phyloP scores from a whole-genome alignment of 2,329 filamentous ascomycete genomes.

The Claviceps africana region DNA sequence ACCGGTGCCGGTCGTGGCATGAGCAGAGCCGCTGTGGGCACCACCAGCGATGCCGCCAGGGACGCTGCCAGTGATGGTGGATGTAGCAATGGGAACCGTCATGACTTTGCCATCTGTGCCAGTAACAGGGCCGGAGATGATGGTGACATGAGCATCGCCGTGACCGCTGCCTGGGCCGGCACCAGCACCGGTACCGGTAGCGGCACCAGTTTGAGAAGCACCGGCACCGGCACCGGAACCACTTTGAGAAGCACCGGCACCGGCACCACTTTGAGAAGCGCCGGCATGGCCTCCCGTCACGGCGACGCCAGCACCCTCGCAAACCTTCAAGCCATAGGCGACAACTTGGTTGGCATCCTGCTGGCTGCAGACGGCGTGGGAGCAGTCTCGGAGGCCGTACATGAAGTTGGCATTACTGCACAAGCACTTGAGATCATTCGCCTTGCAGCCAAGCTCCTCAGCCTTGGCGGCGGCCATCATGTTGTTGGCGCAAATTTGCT shows the following conservation, averaged over 20 bases:
- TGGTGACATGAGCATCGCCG: constrained; percentile 13
- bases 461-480: constrained; percentile 32
- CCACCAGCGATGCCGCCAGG: too few relatives aligned
- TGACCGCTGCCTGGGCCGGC: neutral
- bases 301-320: constrained; percentile 21
- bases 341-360: constrained; percentile 23
- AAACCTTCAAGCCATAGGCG: constrained; percentile 25
- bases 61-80: constrained; percentile 14
- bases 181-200: too few relatives aligned
- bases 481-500: constrained; percentile 36
- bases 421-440: constrained; percentile 29
- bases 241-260: too few relatives aligned
- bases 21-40: neutral
- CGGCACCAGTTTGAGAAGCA: too few relatives aligned
- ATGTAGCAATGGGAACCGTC: constrained; percentile 24
- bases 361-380: constrained; percentile 26
- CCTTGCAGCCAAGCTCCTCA: constrained; percentile 29
- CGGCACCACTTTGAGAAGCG: neutral
- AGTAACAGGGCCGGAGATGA: constrained; percentile 22
- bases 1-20: too few relatives aligned
- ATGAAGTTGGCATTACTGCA: constrained; percentile 33
- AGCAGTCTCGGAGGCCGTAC: constrained; percentile 39
- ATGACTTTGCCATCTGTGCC: constrained; percentile 18
- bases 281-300: constrained; percentile 13
- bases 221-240: too few relatives aligned